Evolutionary conservation across 306 rosid genomes (phyloP).

Genomic region (Pterocarpus santalinus): DNA sequence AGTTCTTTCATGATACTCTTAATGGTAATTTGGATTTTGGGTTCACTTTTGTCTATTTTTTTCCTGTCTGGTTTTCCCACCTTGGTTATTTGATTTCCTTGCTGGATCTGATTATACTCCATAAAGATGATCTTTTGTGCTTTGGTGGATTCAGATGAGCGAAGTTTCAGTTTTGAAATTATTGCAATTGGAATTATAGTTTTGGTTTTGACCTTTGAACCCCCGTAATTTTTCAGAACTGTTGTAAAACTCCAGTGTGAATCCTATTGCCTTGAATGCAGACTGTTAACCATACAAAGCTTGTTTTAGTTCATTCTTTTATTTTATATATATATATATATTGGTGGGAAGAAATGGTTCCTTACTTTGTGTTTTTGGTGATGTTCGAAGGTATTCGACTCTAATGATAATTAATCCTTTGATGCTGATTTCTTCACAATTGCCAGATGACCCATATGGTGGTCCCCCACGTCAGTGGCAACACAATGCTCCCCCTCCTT

Average conservation of each 20-base stretch:
- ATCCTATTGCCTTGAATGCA: neutral
- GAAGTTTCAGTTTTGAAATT: neutral
- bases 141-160: neutral
- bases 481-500: conserved; percentile 78
- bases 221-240: neutral
- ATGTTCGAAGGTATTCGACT: conserved; percentile 20
- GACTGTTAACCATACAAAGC: neutral
- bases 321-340: neutral
- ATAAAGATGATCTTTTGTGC: neutral
- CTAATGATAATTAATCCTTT: conserved; percentile 33
- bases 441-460: conserved; percentile 69
- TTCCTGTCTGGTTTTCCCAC: neutral
- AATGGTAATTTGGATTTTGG: conserved; percentile 3
- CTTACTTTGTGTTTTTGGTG: conserved; percentile 8
- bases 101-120: conserved; percentile 44
- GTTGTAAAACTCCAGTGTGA: neutral
- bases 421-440: conserved; percentile 40
- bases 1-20: neutral
- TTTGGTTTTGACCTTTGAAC: neutral
- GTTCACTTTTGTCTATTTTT: neutral
- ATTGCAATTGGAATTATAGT: neutral
- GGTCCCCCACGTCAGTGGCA: conserved; percentile 74
- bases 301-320: conserved; percentile 23
- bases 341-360: neutral
- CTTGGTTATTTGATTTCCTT: neutral